These are phyloP conservation scores for Chimonanthus salicifolius DNA, from an alignment of 164 flowering plant species.

Conservation along the genomic window DNA sequence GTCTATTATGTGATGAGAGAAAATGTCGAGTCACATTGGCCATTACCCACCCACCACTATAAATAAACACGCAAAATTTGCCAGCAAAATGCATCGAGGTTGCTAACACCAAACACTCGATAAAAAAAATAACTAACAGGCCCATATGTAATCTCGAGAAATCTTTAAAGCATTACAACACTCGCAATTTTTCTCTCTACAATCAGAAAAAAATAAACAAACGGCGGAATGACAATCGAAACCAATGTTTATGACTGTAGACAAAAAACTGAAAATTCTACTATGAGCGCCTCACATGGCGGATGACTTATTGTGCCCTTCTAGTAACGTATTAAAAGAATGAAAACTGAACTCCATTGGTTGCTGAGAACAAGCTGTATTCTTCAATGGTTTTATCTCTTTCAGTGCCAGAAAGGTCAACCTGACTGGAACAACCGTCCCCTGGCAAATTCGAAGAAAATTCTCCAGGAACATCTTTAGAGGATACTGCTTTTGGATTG, in stretches of 20 bases:
- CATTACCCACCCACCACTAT: too few species aligned
- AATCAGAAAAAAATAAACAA: constrained; percentile 14
- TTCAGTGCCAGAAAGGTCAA: constrained; percentile 32
- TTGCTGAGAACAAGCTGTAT: constrained; percentile 81
- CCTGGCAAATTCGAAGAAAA: constrained; percentile 22
- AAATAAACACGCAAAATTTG: too few species aligned
- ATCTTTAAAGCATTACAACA: constrained; percentile 8
- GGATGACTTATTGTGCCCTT: constrained; percentile 16
- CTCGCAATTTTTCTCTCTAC: constrained; percentile 29
- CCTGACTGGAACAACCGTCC: constrained; percentile 22
- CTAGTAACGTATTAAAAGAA: constrained; percentile 41
- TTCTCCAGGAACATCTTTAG: constrained; percentile 29
- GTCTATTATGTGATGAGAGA: too few species aligned
- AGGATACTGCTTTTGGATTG: constrained; percentile 21
- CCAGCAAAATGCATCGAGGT: too few species aligned
- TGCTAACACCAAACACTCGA: too few species aligned
- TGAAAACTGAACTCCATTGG: constrained; percentile 59
- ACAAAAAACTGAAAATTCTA: constrained; percentile 22
- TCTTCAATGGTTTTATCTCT: constrained; percentile 61
- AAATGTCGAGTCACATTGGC: too few species aligned
- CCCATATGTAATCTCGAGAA: neutral
- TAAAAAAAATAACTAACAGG: too few species aligned
- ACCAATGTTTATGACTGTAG: constrained; percentile 26
- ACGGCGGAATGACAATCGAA: constrained; percentile 19
- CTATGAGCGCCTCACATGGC: constrained; percentile 9